Conservation (phyloP, 2,329 filamentous ascomycete species). For the Amylocarpus encephaloides region DNA sequence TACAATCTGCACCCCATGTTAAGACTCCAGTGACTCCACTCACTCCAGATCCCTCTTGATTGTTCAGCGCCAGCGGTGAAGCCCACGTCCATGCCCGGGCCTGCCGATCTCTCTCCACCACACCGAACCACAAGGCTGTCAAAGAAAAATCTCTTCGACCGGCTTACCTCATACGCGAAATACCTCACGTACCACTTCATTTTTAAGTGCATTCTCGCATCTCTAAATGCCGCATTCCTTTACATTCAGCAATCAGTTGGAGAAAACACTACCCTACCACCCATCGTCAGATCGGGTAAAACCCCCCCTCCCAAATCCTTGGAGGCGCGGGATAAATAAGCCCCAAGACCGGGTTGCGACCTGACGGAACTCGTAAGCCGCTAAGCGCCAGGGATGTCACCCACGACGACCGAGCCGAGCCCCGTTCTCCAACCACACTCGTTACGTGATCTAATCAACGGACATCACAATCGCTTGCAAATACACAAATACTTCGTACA, state of each 20-base stretch:
- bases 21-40: no score
- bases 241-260: no score
- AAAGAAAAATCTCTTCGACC: background rate
- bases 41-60: background rate
- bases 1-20: background rate
- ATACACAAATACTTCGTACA: background rate
- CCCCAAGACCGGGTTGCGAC: slow-evolving; percentile 6
- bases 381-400: slow-evolving; percentile 15
- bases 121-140: background rate
- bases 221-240: no score
- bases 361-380: no score
- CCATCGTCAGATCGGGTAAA: background rate
- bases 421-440: background rate
- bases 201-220: background rate
- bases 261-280: no score
- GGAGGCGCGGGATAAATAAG: slow-evolving; percentile 13
- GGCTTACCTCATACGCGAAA: background rate
- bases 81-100: slow-evolving; percentile 5
- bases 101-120: slow-evolving; percentile 7
- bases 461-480: background rate
- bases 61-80: slow-evolving; percentile 13
- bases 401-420: background rate
- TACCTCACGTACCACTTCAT: background rate
- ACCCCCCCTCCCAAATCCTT: background rate
- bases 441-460: slow-evolving; percentile 20